A percentile compares a stretch with the other conserved stretches of the same genome.
phyloP scores from a whole-genome alignment of 2,329 filamentous ascomycete genomes.

The Fusarium oxysporum region DNA sequence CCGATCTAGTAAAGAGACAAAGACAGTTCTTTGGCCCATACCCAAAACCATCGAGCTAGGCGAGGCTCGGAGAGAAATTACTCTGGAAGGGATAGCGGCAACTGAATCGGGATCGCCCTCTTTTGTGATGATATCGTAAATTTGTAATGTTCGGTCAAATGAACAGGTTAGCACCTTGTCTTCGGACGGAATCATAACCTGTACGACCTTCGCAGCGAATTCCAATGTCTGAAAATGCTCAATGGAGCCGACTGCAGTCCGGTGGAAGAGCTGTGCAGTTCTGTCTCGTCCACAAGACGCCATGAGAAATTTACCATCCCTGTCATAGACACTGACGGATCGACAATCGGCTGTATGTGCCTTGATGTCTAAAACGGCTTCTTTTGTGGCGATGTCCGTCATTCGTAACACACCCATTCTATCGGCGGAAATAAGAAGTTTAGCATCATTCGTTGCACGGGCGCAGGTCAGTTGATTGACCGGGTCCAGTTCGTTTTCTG shows the following conservation, averaged over 20 bases:
- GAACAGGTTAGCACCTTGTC: constrained; percentile 87
- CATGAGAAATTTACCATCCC: constrained; percentile 71
- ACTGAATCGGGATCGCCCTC: constrained; percentile 72
- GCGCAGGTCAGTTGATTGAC: constrained; percentile 71
- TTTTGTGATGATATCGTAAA: constrained; percentile 81
- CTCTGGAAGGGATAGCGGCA: constrained; percentile 81
- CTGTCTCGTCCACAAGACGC: constrained; percentile 89
- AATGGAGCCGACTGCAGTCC: constrained; percentile 67
- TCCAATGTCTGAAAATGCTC: constrained; percentile 92
- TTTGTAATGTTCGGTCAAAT: constrained; percentile 85
- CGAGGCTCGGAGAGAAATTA: constrained; percentile 86
- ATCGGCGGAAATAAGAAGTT: constrained; percentile 84
- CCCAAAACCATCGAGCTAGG: constrained; percentile 85
- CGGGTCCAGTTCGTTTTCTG: constrained; percentile 62
- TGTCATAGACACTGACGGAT: constrained; percentile 79
- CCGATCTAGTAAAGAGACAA: constrained; percentile 70
- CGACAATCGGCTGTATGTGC: constrained; percentile 90
- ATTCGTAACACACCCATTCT: constrained; percentile 84
- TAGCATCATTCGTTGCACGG: constrained; percentile 69
- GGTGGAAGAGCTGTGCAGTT: constrained; percentile 89
- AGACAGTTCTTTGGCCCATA: constrained; percentile 68
- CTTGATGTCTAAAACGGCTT: constrained; percentile 77
- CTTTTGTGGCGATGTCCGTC: constrained; percentile 70
- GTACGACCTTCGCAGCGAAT: constrained; percentile 86
- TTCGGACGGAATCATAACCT: constrained; percentile 77